These are phyloP conservation scores for Corynascus novoguineensis DNA, from an alignment of 495 filamentous ascomycete genomes.

Conservation along the genomic window DNA sequence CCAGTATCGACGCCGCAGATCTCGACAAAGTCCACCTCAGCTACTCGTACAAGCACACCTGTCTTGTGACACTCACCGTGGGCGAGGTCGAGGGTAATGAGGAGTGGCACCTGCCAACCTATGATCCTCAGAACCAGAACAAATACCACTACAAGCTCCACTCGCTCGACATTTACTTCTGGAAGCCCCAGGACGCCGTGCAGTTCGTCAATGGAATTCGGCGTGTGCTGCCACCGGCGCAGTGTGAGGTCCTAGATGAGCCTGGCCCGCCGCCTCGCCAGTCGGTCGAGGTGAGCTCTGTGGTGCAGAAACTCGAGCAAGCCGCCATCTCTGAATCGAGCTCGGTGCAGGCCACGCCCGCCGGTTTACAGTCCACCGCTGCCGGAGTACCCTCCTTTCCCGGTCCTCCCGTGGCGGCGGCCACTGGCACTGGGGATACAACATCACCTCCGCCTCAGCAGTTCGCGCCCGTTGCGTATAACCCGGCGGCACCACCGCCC, in stretches of 20 bases:
- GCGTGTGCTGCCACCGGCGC: conserved; percentile 53
- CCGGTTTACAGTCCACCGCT: conserved; percentile 40
- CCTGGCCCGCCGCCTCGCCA: conserved; percentile 45
- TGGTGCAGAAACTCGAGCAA: conserved; percentile 80
- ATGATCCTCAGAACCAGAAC: conserved; percentile 61
- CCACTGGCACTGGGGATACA: conserved; percentile 20
- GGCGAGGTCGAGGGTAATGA: conserved; percentile 49
- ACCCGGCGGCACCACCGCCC: conserved; percentile 80
- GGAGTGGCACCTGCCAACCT: conserved; percentile 75
- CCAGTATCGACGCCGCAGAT: conserved; percentile 31
- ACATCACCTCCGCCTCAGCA: conserved; percentile 31
- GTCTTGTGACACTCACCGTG: conserved; percentile 68
- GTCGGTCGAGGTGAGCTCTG: conserved; percentile 56
- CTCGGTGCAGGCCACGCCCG: conserved; percentile 25
- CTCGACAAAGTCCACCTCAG: conserved; percentile 59
- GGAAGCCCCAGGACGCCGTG: conserved; percentile 68
- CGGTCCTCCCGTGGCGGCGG: conserved; percentile 34
- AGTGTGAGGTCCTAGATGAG: conserved; percentile 55
- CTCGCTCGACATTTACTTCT: conserved; percentile 86
- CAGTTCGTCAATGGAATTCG: conserved; percentile 64
- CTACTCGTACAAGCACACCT: conserved; percentile 75
- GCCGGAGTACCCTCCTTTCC: conserved; percentile 35
- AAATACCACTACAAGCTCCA: conserved; percentile 72
- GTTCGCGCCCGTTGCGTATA: conserved; percentile 70
- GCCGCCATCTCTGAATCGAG: conserved; percentile 54